Conservation (phyloP, 2,329 filamentous ascomycete genomes). For the Paraphoma chrysanthemicola region DNA sequence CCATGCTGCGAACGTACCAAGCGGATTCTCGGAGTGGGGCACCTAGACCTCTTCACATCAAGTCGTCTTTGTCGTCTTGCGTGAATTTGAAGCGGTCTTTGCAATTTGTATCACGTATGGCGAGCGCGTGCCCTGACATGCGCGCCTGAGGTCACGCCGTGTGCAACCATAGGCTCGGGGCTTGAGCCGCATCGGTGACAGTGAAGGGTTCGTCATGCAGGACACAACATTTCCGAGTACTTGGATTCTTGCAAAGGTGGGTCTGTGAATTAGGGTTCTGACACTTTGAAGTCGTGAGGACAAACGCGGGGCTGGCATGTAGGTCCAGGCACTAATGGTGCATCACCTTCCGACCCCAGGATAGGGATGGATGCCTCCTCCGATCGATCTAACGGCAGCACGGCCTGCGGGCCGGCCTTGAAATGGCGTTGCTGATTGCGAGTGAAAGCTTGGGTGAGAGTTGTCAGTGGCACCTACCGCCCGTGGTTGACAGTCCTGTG, state of each 20-base stretch:
- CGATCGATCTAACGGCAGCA: no score
- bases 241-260: not conserved
- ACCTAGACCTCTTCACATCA: not conserved
- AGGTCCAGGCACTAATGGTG: no score
- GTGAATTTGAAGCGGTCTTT: not conserved
- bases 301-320: no score
- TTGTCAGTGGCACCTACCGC: no score
- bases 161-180: not conserved
- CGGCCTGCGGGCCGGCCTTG: no score
- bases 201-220: not conserved
- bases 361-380: no score
- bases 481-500: no score
- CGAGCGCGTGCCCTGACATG: not conserved
- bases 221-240: not conserved
- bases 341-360: no score
- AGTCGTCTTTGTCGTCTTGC: not conserved
- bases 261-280: no score
- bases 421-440: no score
- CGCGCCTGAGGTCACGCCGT: not conserved
- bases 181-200: not conserved
- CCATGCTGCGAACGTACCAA: not conserved
- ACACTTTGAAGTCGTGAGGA: no score
- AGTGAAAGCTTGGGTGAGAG: no score
- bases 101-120: not conserved
- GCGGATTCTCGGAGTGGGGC: not conserved